Conservation (phyloP, 257 asterid genomes). For the Phtheirospermum japonicum region DNA sequence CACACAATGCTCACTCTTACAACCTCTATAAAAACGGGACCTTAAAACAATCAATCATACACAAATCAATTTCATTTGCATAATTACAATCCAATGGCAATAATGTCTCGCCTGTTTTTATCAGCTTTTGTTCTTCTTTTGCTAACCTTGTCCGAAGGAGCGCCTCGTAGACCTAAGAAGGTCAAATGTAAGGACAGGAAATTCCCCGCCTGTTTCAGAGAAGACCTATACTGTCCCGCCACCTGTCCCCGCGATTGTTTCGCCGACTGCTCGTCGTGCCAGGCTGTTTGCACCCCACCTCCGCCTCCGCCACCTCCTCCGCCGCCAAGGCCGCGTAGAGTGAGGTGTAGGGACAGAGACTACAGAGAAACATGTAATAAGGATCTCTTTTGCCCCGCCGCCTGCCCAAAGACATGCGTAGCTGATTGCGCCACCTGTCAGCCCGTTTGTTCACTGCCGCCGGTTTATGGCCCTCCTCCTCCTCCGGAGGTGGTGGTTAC, state of each 20-base stretch:
- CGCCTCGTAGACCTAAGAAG: conserved; percentile 37
- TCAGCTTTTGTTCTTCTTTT: conserved; percentile 35
- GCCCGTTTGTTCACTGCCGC: conserved; percentile 29
- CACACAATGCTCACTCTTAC: background rate
- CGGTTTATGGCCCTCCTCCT: conserved; percentile 22
- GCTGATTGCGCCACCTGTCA: conserved; percentile 33
- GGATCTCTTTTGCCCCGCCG: conserved; percentile 33
- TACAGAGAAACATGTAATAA: conserved; percentile 28
- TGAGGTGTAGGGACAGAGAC: conserved; percentile 30
- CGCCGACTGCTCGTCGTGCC: conserved; percentile 48
- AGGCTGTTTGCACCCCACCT: conserved; percentile 41
- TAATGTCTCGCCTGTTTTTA: conserved; percentile 37
- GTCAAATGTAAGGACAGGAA: conserved; percentile 51
- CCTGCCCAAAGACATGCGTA: conserved; percentile 36
- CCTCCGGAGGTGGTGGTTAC: conserved; percentile 22
- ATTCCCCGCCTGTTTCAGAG: conserved; percentile 35
- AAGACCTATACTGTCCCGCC: conserved; percentile 46
- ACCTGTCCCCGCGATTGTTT: conserved; percentile 45
- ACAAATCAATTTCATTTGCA: background rate
- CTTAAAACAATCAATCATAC: too few species aligned
- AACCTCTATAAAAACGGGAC: conserved; percentile 29
- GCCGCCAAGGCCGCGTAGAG: conserved; percentile 31
- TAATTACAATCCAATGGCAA: background rate
- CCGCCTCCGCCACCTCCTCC: conserved; percentile 38
- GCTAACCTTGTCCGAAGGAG: conserved; percentile 36